Conservation (phyloP, 345 rosid genomes). For the Anacardium occidentale region DNA sequence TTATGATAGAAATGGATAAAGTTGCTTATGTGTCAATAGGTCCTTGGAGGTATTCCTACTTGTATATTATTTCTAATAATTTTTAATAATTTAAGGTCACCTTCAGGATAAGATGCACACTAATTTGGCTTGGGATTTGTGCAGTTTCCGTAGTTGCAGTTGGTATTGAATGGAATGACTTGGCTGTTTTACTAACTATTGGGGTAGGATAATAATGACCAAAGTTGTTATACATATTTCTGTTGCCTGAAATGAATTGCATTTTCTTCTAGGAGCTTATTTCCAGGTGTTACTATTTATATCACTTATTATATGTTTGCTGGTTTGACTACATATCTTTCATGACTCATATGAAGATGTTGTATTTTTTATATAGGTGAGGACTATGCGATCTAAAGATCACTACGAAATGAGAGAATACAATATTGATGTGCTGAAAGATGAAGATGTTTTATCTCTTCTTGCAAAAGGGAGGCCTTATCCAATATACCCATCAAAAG, state of each 20-base stretch:
- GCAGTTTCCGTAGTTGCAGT: too few species aligned
- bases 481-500: slow-evolving; percentile 95
- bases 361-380: slow-evolving; percentile 45
- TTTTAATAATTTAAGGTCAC: too few species aligned
- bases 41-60: too few species aligned
- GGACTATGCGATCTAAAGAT: slow-evolving; percentile 46
- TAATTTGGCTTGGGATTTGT: too few species aligned
- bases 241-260: slow-evolving; percentile 7
- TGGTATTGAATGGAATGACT: not conserved
- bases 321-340: slow-evolving; percentile 12
- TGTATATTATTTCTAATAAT: too few species aligned
- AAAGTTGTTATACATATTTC: not conserved
- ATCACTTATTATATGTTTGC: not conserved
- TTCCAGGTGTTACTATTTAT: slow-evolving; percentile 8
- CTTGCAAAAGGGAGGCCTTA: slow-evolving; percentile 62
- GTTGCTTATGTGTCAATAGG: too few species aligned
- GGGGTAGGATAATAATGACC: not conserved
- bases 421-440: slow-evolving; percentile 70
- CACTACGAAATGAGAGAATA: slow-evolving; percentile 94
- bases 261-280: not conserved
- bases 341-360: slow-evolving; percentile 14
- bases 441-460: slow-evolving; percentile 58
- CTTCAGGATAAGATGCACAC: too few species aligned
- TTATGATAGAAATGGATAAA: too few species aligned
- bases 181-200: not conserved